Evolutionary conservation across 805 yeast genomes (phyloP), one percentile per base, ranked within the genome.

Genomic region (Starmerella scarabaei): DNA sequence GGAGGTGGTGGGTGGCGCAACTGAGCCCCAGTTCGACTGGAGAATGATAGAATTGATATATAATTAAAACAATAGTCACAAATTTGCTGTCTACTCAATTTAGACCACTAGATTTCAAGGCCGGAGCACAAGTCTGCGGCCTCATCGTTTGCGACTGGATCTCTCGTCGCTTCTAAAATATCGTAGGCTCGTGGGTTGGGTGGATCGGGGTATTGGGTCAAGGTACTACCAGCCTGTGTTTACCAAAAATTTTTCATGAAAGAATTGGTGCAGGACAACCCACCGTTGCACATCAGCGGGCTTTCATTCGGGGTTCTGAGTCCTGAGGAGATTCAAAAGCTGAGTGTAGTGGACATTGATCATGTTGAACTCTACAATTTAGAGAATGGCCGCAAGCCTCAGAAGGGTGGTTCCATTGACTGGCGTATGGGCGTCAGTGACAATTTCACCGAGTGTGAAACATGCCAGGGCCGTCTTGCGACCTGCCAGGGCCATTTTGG

Each of bases 401-500:
- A 77, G 47, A 65, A 60, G 15, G 70, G 73, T 48, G 99, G 98
- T 47, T 96, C 98, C 2, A 66, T 91, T 30, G 99, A 91, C 60
- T 71, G 84, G 18, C 69, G 72, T 38, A 85, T 93, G 98, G 99
- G 99, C 57, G 83, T 83, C 3, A 82, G 94, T 5, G 75, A 91
- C 38, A 85, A 83, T 50, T 62, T 78, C n/a, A 66, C 75, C 14
- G 93, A 80, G 57, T 91, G 99, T 66, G 59, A 72, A 12, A 93
- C 97, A 0, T 91, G 99, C 63, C 83, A 75, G 52, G 97, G 97
- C 3, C 75, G 76, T 51, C 64, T 91, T 48, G 94, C 94, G 0
- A 73, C 94, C 1, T 91, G 99, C 60, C 96, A 88, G 63, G 99
- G 99, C 43, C 99, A 91, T 64, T 91, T 91, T 59, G 99, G 99